phyloP scores from a whole-genome alignment of 192 early-diverging fungal species.

The Coemansia sp. region DNA sequence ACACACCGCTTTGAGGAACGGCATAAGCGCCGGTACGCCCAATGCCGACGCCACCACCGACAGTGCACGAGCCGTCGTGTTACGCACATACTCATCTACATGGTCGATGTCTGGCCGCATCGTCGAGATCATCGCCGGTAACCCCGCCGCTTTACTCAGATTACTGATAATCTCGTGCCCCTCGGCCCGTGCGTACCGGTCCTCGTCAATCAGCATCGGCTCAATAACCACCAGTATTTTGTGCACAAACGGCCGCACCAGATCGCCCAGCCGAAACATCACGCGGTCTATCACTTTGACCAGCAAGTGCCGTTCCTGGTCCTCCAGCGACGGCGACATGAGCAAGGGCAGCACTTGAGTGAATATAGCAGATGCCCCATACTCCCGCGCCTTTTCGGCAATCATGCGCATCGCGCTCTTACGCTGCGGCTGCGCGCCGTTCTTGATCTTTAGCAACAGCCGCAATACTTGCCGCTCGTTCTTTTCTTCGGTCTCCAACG shows the following conservation, averaged over 20 bases:
- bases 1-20: slow-evolving; percentile 96
- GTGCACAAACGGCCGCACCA: slow-evolving; percentile 95
- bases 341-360: slow-evolving; percentile 94
- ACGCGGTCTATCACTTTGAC: slow-evolving; percentile 98
- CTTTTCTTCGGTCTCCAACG: slow-evolving; percentile 80
- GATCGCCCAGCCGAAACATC: slow-evolving; percentile 92
- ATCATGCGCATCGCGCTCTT: slow-evolving; percentile 93
- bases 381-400: slow-evolving; percentile 92
- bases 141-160: slow-evolving; percentile 93
- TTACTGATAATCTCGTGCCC: slow-evolving; percentile 98
- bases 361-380: slow-evolving; percentile 92
- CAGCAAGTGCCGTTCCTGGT: slow-evolving; percentile 97
- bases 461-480: slow-evolving; percentile 97
- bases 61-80: slow-evolving; percentile 96
- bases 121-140: slow-evolving; percentile 97
- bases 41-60: slow-evolving; percentile 96
- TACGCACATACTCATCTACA: slow-evolving; percentile 95
- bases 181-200: slow-evolving; percentile 96
- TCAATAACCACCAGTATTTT: slow-evolving; percentile 99
- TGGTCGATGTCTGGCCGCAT: slow-evolving; percentile 99
- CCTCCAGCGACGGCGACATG: slow-evolving; percentile 96
- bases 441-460: slow-evolving; percentile 95
- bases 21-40: slow-evolving; percentile 89
- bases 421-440: slow-evolving; percentile 92
- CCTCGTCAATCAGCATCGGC: slow-evolving; percentile 94